Base-by-base conservation (phyloP, 2,329 filamentous ascomycete genomes). In the Pseudogymnoascus sp. region DNA sequence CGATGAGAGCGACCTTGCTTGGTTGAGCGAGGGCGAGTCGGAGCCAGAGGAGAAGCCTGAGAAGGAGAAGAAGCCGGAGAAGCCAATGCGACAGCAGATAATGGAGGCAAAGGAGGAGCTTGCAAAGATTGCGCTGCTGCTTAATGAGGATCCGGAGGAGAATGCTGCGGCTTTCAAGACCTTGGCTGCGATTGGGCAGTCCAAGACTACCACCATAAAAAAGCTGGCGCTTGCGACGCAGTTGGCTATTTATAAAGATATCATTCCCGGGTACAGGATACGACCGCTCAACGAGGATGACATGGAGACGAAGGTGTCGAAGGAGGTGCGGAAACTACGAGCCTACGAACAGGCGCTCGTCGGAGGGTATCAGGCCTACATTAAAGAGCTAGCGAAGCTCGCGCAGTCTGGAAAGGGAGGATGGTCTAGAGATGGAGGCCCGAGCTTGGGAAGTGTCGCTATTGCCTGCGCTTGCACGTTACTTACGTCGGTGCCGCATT, bases 181-280 rank as follows among this genome's bases (percentile, higher is more conserved):
- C 4, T 78, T 97, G 69, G 87, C 87, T 33, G 84, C 88, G 69
- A 84, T 96, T 67, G 87, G 87, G 18, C 80, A 86, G 61, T 87
- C 88, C 6, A 79, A 80, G 12, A 86, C 92, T 65, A 74, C 83
- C 12, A 86, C 88, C 1, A 87, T 99, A 60, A 87, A 90, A 77
- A 96, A 96, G 75, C 81, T 99, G 64, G 87, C 89, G 5, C 78
- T 99, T 66, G 89, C 87, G 58, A 91, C 94, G 21, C 92, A 97
- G 75, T 82, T 94, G 72, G 84, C 92, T 0, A 86, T 97, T 10
- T 99, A 93, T 80, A 96, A 93, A 74, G 94, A 97, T 74, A 84
- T 97, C 55, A 97, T 99, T 63, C 94, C 94, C 0, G 94, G 94
- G 21, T 99, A 99, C 74, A 84, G 94, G 64, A 97, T 99, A 78